Evolutionary conservation across 768 basidiomycete genomes (phyloP).

Genomic region (Trametes gibbosa): DNA sequence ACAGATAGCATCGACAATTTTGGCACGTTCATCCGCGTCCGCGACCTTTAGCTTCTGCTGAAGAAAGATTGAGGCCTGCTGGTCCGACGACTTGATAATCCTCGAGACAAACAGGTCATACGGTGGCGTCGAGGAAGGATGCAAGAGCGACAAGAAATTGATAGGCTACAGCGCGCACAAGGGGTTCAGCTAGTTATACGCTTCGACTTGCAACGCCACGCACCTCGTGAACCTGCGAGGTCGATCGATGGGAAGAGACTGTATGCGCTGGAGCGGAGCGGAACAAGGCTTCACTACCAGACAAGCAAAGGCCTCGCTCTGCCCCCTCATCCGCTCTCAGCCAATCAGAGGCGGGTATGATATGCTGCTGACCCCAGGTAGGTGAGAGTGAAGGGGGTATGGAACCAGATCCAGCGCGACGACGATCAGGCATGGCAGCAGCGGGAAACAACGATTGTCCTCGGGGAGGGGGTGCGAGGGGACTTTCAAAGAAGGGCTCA

Average conservation of each 20-base stretch:
- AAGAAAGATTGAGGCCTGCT: conserved; percentile 87
- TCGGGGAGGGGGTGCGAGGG: conserved; percentile 34
- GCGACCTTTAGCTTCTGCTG: conserved; percentile 91
- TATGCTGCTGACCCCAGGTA: conserved; percentile 24
- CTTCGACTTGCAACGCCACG: conserved; percentile 12
- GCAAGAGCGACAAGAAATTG: conserved; percentile 83
- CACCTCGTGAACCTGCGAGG: conserved; percentile 51
- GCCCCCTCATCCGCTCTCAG: conserved; percentile 21
- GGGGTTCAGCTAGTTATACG: not conserved
- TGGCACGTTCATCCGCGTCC: conserved; percentile 68
- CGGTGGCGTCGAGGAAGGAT: conserved; percentile 82
- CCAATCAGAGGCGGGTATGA: conserved; percentile 27
- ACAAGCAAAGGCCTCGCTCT: conserved; percentile 3
- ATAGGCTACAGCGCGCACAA: conserved; percentile 55
- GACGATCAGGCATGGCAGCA: conserved; percentile 37
- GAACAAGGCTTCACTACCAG: conserved; percentile 15
- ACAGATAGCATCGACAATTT: conserved; percentile 87
- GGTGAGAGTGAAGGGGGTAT: conserved; percentile 14
- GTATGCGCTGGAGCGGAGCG: conserved; percentile 23
- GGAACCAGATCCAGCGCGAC: conserved; percentile 22
- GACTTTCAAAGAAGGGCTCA: conserved; percentile 50
- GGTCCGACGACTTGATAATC: conserved; percentile 87
- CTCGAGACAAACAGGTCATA: conserved; percentile 80
- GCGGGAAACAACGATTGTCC: conserved; percentile 30
- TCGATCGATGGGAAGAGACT: conserved; percentile 17